Percentiles rank a stretch among this genome's conserved stretches.
phyloP scores from a whole-genome alignment of 441 rosid genomes.

The Sinapis alba region DNA sequence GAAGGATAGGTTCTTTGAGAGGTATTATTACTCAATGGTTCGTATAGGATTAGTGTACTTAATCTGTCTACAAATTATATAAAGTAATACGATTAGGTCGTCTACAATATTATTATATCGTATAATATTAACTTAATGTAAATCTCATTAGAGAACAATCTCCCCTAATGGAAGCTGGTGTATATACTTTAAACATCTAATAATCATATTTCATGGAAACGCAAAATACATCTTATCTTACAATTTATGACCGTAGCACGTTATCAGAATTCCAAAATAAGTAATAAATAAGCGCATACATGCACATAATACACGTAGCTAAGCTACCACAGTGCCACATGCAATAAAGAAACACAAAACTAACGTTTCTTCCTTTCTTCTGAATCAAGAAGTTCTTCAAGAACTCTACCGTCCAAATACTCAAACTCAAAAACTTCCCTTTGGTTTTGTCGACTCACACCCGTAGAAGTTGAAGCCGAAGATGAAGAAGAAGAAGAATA shows the following conservation, averaged over 20 bases:
- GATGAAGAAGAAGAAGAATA: conserved; percentile 33
- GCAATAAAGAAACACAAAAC: conserved; percentile 4
- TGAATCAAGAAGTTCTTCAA: conserved; percentile 77
- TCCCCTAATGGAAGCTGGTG: not conserved
- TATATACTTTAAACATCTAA: not conserved
- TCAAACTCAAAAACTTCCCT: conserved; percentile 69
- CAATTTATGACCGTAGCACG: conserved; percentile 9
- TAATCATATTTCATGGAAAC: conserved; percentile 16
- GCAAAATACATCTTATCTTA: conserved; percentile 16
- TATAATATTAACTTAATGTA: not conserved
- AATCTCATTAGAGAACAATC: not conserved
- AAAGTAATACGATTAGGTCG: not conserved
- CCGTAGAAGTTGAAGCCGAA: conserved; percentile 33
- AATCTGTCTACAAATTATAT: not conserved
- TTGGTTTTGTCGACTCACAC: conserved; percentile 35
- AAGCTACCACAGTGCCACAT: conserved; percentile 16
- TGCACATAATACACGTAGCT: conserved; percentile 33
- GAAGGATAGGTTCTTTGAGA: not conserved
- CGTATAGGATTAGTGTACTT: not conserved
- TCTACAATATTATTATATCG: not conserved
- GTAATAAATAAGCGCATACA: conserved; percentile 22
- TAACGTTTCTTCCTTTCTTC: conserved; percentile 40
- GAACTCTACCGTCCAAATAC: conserved; percentile 64
- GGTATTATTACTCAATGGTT: not conserved
- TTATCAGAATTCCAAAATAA: conserved; percentile 18